Base-by-base conservation (phyloP, 2,329 filamentous ascomycete species). In the Alternaria gaisen region DNA sequence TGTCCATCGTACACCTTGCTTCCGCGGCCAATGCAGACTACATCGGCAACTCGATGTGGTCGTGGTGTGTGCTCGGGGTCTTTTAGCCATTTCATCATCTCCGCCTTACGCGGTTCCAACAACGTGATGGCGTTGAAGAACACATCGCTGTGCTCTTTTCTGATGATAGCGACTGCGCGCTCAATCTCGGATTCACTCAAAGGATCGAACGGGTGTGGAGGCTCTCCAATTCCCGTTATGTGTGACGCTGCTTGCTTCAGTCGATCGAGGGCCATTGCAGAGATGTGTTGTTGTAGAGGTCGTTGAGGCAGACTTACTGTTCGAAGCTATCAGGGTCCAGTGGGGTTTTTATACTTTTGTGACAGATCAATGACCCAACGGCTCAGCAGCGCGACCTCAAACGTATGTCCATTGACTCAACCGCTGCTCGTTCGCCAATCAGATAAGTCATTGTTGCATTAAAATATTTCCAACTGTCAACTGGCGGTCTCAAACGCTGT, bases 91-190 rank as follows among this genome's bases (percentile, higher is more conserved):
- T 85, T 86, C 75, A 89, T 83, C 91, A 97, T 93, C 70, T 93
- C 88, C 46, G 85, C 88, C 83, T 97, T 97, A 66, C 90, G 90
- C 50, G 93, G 93, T 83, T 97, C 93, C 71, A 89, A 90, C 28
- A 97, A 83, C 3, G 92, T 91, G 57, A 97, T 89, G 3, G 93
- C 91, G 82, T 97, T 95, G 86, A 94, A 97, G 78, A 89, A 88
- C 60, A 96, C 84, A 50, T 90, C 83, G 58, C 87, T 84, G 76
- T 97, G 84, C 60, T 90, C 84, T 69, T 89, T 87, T 63, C 88
- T 88, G 66, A 97, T 84, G 32, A 92, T 82, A 1, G 85, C 81
- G 52, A 93, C 90, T 7, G 88, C 88, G 20, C 85, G 80, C 70
- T 91, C 88, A 69, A 97, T 96, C 79, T 97, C 93, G 2, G 83